phyloP scores from a whole-genome alignment of 192 early-diverging fungal species.

The Coemansia sp. region DNA sequence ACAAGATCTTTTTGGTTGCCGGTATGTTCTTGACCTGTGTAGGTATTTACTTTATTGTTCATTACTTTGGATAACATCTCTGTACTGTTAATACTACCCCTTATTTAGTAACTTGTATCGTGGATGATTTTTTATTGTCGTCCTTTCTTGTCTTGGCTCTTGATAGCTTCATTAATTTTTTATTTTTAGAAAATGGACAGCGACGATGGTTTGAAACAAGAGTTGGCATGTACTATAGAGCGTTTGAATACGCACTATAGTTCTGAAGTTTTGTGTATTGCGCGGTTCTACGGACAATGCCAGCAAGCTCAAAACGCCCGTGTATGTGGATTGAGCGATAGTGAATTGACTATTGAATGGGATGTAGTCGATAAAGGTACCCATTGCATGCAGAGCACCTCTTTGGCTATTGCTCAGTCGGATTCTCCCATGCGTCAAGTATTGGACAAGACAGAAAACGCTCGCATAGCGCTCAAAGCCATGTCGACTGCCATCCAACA shows the following conservation, averaged over 20 bases:
- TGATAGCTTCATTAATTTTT: no score
- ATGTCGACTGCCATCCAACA: neutral
- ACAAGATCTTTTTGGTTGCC: constrained; percentile 43
- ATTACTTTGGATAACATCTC: constrained; percentile 25
- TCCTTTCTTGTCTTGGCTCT: neutral
- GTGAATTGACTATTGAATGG: neutral
- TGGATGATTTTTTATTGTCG: neutral
- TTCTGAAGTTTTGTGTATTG: neutral
- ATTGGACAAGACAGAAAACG: neutral
- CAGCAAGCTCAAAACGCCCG: neutral
- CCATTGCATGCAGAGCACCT: neutral
- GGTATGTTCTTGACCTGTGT: constrained; percentile 40
- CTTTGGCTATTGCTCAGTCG: neutral
- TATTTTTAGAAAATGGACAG: neutral
- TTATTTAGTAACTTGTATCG: neutral
- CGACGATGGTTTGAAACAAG: neutral
- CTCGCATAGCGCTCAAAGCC: neutral
- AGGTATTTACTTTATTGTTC: constrained; percentile 48
- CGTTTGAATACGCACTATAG: neutral
- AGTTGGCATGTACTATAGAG: neutral
- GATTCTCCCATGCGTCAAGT: neutral
- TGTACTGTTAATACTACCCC: neutral
- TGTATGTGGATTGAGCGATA: neutral
- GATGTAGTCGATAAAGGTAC: neutral
- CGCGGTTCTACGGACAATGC: neutral